phyloP scores from a whole-genome alignment of 305 asterid genomes.

The Lippia alba region DNA sequence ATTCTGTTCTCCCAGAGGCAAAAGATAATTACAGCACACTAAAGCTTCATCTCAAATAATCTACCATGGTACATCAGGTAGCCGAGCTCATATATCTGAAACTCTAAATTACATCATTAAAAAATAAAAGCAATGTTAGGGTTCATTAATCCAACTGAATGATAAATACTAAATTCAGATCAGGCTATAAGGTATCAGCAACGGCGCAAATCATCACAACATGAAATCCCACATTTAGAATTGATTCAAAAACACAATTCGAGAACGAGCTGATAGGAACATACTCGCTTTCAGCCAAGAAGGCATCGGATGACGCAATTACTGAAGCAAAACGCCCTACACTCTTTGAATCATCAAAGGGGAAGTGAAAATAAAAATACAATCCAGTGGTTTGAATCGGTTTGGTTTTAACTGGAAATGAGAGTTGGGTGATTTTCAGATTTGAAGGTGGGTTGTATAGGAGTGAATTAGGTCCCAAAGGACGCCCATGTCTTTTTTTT shows the following conservation, averaged over 20 bases:
- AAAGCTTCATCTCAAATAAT: slow-evolving; percentile 3
- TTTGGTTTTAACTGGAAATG: too few relatives aligned
- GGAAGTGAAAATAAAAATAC: background rate
- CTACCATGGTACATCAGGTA: slow-evolving; percentile 11
- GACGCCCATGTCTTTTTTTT: too few relatives aligned
- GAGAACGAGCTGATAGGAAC: slow-evolving; percentile 6
- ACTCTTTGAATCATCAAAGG: slow-evolving; percentile 37
- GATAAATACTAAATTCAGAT: slow-evolving; percentile 35
- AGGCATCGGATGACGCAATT: slow-evolving; percentile 56
- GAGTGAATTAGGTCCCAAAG: too few relatives aligned
- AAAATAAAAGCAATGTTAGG: background rate
- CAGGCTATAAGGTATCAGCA: slow-evolving; percentile 34
- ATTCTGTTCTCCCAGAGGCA: slow-evolving; percentile 24
- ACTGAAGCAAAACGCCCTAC: slow-evolving; percentile 37
- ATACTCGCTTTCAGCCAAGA: slow-evolving; percentile 95
- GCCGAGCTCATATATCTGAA: slow-evolving; percentile 16
- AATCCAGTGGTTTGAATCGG: slow-evolving; percentile 4
- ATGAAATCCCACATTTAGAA: slow-evolving; percentile 18
- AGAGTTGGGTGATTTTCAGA: slow-evolving; percentile 4
- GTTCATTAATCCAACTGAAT: slow-evolving; percentile 28
- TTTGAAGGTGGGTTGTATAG: too few relatives aligned
- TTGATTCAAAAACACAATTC: background rate
- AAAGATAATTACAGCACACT: background rate
- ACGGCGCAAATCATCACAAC: slow-evolving; percentile 25
- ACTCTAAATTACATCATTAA: slow-evolving; percentile 20